These are phyloP conservation scores for Calendula officinalis DNA, from an alignment of 129 eudicot genomes.

Conservation along the genomic window DNA sequence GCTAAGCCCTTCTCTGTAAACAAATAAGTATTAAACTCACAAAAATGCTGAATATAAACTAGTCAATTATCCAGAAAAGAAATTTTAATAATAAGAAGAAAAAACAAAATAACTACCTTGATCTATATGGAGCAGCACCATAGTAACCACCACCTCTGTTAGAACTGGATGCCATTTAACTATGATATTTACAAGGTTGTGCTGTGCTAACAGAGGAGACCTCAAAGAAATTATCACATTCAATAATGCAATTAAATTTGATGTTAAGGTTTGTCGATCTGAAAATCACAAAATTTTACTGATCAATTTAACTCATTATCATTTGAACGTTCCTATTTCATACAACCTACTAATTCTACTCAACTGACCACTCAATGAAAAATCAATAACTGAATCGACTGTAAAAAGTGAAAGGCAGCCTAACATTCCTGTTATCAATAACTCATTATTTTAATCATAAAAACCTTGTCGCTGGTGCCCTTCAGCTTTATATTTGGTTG, in stretches of 20 bases:
- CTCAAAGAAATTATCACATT: neutral
- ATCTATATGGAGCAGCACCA: conserved; percentile 72
- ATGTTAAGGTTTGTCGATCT: neutral
- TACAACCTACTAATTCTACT: too few species aligned
- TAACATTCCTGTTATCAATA: neutral
- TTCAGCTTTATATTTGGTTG: neutral
- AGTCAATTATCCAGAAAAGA: neutral
- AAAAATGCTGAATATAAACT: neutral
- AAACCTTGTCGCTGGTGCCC: neutral
- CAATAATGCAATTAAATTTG: neutral
- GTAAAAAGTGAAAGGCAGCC: neutral
- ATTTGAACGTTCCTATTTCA: too few species aligned
- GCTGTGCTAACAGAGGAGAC: conserved; percentile 24
- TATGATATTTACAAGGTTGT: conserved; percentile 8
- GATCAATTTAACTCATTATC: too few species aligned
- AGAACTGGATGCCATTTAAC: conserved; percentile 49
- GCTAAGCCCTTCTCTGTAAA: conserved; percentile 77
- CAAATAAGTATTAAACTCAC: conserved; percentile 1
- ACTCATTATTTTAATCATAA: neutral
- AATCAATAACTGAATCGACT: neutral
- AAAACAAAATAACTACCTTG: conserved; percentile 46
- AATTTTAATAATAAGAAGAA: neutral
- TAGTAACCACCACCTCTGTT: conserved; percentile 49
- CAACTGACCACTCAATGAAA: too few species aligned
- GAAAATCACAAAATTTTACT: neutral